Conservation (phyloP, 208 protist species). For the Crithidia thermophila region DNA sequence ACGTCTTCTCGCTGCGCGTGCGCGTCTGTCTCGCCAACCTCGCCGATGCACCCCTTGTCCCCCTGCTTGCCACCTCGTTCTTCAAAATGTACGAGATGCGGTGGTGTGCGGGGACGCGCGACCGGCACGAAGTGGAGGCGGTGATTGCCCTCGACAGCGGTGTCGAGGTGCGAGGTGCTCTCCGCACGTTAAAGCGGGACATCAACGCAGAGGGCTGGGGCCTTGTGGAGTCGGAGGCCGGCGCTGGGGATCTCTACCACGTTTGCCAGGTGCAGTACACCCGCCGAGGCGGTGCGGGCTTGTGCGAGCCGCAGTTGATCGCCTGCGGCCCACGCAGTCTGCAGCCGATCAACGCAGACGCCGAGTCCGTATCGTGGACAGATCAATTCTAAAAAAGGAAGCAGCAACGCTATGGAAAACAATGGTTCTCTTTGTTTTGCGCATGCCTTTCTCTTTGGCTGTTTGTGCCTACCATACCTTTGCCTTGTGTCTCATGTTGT, state of each 20-base stretch:
- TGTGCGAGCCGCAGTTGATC: constrained; percentile 7
- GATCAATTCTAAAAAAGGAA: not conserved
- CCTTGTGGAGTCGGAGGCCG: constrained; percentile 35
- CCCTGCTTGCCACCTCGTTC: constrained; percentile 57
- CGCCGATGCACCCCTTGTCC: constrained; percentile 23
- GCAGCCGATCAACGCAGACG: constrained; percentile 17
- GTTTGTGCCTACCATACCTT: too few relatives aligned
- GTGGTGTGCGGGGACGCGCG: constrained; percentile 2
- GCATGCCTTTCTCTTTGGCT: not conserved
- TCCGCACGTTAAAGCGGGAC: constrained; percentile 41
- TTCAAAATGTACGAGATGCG: constrained; percentile 44
- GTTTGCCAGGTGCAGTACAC: constrained; percentile 14
- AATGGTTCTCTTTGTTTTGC: not conserved
- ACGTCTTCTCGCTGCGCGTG: constrained; percentile 21
- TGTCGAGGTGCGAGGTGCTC: constrained; percentile 19
- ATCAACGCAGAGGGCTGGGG: constrained; percentile 68
- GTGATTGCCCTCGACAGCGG: constrained; percentile 18
- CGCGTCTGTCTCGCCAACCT: constrained; percentile 34
- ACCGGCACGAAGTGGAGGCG: constrained; percentile 24
- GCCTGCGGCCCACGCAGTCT: constrained; percentile 6
- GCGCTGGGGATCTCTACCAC: constrained; percentile 35
- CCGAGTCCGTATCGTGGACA: not conserved
- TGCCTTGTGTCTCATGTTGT: too few relatives aligned
- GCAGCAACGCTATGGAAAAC: not conserved
- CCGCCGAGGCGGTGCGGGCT: not conserved